A percentile compares a stretch with the other conserved stretches of the same genome.
phyloP scores from a whole-genome alignment of 75 land plant species.

The Pinus taeda region DNA sequence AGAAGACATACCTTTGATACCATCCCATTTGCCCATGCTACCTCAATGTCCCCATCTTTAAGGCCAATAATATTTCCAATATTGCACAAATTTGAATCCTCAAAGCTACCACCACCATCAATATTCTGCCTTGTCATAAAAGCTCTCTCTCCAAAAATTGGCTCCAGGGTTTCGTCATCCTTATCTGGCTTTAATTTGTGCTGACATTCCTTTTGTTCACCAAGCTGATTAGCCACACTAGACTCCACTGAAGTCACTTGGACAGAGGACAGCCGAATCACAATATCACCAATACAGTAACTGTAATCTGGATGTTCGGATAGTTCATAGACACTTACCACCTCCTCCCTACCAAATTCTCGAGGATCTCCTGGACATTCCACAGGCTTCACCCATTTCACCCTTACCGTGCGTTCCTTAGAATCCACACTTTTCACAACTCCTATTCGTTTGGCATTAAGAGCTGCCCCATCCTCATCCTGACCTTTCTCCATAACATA shows the following conservation, averaged over 20 bases:
- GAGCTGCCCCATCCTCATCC: constrained; percentile 36
- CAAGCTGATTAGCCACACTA: neutral
- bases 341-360: constrained; percentile 49
- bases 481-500: constrained; percentile 69
- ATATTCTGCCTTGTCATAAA: neutral
- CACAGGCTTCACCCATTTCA: constrained; percentile 51
- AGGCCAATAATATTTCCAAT: constrained; percentile 88
- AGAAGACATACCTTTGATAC: constrained; percentile 63
- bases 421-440: constrained; percentile 75
- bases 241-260: neutral
- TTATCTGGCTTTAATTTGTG: neutral
- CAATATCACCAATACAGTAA: constrained; percentile 77
- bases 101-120: neutral
- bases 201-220: neutral
- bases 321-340: constrained; percentile 89
- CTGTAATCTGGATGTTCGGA: constrained; percentile 78
- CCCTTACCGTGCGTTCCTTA: constrained; percentile 75
- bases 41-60: constrained; percentile 90
- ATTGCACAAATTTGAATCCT: constrained; percentile 67
- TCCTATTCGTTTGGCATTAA: constrained; percentile 47
- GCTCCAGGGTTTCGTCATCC: neutral
- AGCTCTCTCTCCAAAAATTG: neutral
- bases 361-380: constrained; percentile 17
- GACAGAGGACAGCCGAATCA: constrained; percentile 35
- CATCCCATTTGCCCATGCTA: constrained; percentile 93